Base-by-base conservation (phyloP, 352 stramenopile species). In the Globisporangium spiculum region DNA sequence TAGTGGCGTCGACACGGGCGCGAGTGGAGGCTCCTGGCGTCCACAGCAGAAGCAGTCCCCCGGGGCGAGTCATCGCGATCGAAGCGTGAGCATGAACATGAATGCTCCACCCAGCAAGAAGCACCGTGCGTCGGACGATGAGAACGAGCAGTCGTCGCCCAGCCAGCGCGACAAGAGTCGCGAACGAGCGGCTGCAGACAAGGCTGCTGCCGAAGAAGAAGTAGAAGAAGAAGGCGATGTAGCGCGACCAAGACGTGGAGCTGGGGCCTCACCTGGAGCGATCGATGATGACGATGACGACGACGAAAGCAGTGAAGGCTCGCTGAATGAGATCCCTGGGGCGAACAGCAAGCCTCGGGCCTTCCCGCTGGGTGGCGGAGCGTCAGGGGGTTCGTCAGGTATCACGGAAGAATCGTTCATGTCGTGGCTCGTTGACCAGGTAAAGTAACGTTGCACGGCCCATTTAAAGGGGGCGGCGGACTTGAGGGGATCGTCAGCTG, bases 401-500 rank as follows among this genome's bases (percentile, higher is more conserved):
- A 75, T 90, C 24, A 89, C 80, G 41, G 87, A 94, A 66, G 84
- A 93, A 27, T 85, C 79, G n/a, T 94, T 94, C 73, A 78, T 92
- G 71, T 74, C 83, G 36, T 94, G 87, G 87, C 71, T 94, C 6
- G 48, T 92, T 26, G 72, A 93, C 32, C 86, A 79, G 70, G 73
- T 79, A 30, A 16, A 24, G 38, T 24, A 20, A 8, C 41, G 9
- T 30, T 27, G 16, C 16, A 59, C 16, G 16, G 16, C 14, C 9
- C 16, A 50, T 50, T 50, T 50, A n/a, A n/a, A 50, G 16, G 41
- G 41, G 16, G 34, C 34, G 41, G 41, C 26, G 20, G 22, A 10
- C 20, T 14, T 44, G 26, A 24, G 10, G 2, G 1, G 20, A 32
- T 59, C 26, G 38, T 46, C 4, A 41, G 7, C 30, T 26, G 27